phyloP scores from a whole-genome alignment of 441 rosid genomes.

The Pelargonium citronellum region DNA sequence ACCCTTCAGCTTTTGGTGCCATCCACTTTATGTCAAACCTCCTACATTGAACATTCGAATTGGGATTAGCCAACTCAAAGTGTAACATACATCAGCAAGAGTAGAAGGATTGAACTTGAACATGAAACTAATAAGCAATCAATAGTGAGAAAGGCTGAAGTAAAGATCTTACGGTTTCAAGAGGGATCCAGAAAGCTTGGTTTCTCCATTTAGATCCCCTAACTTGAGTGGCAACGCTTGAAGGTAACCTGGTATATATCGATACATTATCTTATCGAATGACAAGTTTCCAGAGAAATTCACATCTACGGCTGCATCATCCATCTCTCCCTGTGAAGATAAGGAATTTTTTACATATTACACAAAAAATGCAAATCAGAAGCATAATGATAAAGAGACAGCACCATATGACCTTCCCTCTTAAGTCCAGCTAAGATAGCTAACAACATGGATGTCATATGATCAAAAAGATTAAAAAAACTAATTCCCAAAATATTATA shows the following conservation, averaged over 20 bases:
- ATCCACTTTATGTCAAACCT: conserved; percentile 97
- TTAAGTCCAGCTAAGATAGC: neutral
- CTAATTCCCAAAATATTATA: neutral
- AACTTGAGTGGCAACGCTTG: conserved; percentile 61
- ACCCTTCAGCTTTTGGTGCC: conserved; percentile 98
- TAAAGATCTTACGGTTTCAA: conserved; percentile 71
- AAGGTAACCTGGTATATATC: conserved; percentile 69
- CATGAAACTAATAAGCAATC: conserved; percentile 14
- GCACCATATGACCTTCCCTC: neutral
- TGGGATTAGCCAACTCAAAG: conserved; percentile 23
- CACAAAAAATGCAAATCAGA: neutral
- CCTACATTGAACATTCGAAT: conserved; percentile 39
- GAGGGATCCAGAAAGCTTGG: conserved; percentile 94
- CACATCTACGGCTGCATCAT: conserved; percentile 85
- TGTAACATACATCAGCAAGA: conserved; percentile 11
- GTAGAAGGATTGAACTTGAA: conserved; percentile 14
- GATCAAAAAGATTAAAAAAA: neutral
- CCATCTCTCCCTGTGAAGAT: conserved; percentile 77
- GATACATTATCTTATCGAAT: conserved; percentile 71
- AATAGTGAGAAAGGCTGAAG: neutral
- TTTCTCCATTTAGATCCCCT: conserved; percentile 92
- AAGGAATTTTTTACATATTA: neutral
- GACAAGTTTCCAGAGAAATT: conserved; percentile 87
- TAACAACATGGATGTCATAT: neutral
- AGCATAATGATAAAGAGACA: neutral